Evolutionary conservation across 176 grass and related monocot genomes (phyloP).

Genomic region (Saccharum spontaneum): DNA sequence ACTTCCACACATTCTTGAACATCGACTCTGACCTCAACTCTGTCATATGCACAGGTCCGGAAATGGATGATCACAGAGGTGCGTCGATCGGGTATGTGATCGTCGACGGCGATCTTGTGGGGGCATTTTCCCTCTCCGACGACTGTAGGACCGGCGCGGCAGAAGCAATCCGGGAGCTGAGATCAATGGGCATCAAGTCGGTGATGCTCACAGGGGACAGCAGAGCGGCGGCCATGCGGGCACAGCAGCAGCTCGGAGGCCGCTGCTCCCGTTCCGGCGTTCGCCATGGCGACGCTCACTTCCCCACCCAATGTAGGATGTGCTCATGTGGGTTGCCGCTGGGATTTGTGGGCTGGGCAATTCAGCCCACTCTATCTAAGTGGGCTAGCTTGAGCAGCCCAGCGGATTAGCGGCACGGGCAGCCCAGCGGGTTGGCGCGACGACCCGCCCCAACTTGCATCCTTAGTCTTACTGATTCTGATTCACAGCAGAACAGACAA

Average conservation of each 20-base stretch:
- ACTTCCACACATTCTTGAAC: background rate
- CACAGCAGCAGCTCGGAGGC: conserved; percentile 49
- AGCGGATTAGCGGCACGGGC: too few relatives aligned
- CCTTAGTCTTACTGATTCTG: too few relatives aligned
- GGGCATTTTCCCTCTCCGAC: conserved; percentile 50
- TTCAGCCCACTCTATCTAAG: too few relatives aligned
- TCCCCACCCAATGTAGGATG: too few relatives aligned
- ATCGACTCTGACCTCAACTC: background rate
- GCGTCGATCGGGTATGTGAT: conserved; percentile 62
- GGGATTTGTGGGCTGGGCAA: too few relatives aligned
- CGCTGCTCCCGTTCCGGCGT: too few relatives aligned
- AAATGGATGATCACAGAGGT: conserved; percentile 23
- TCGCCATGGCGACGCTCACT: too few relatives aligned
- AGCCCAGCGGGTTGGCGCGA: too few relatives aligned
- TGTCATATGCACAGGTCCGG: background rate
- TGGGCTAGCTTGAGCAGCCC: too few relatives aligned
- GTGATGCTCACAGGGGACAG: conserved; percentile 81
- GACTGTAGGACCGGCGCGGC: conserved; percentile 46
- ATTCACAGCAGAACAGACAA: too few relatives aligned
- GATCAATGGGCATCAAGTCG: conserved; percentile 53
- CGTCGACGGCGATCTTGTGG: conserved; percentile 28
- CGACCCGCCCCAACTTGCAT: too few relatives aligned
- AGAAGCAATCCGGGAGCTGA: conserved; percentile 64
- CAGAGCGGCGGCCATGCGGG: conserved; percentile 40
- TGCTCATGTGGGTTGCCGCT: too few relatives aligned